Evolutionary conservation across 1,284 basidiomycete species (phyloP).

Genomic region (Wolfiporia cocos): DNA sequence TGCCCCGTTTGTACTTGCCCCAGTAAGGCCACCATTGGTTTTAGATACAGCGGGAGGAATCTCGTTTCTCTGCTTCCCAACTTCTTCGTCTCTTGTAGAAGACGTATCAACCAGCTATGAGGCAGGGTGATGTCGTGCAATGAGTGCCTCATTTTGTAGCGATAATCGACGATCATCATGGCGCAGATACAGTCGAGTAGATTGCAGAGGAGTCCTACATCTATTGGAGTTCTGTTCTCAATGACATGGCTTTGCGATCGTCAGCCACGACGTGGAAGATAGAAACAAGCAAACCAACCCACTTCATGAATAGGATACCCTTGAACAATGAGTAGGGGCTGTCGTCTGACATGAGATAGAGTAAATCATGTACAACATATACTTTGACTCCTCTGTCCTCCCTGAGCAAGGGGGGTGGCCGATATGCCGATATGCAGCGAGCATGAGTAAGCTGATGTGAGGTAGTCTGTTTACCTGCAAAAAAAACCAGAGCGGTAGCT

Average conservation of each 20-base stretch:
- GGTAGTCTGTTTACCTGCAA: constrained; percentile 15
- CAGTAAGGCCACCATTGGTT: constrained; percentile 23
- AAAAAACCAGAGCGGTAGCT: constrained; percentile 15
- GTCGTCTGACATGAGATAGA: constrained; percentile 20
- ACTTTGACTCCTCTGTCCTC: constrained; percentile 6
- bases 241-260: constrained; percentile 34
- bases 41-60: constrained; percentile 16
- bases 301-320: constrained; percentile 23
- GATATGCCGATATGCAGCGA: constrained; percentile 11
- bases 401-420: constrained; percentile 6
- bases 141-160: constrained; percentile 14
- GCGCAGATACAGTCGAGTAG: constrained; percentile 37
- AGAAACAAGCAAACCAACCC: neutral
- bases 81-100: constrained; percentile 8
- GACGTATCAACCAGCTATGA: constrained; percentile 36
- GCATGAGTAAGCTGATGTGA: constrained; percentile 12
- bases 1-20: constrained; percentile 26
- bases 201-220: constrained; percentile 40
- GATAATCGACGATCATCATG: constrained; percentile 29
- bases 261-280: neutral
- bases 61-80: constrained; percentile 4
- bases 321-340: constrained; percentile 18
- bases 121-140: constrained; percentile 42
- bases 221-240: constrained; percentile 24
- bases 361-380: constrained; percentile 34